These are phyloP conservation scores for Malania oleifera DNA, from an alignment of 164 flowering plant species.

Conservation along the genomic window DNA sequence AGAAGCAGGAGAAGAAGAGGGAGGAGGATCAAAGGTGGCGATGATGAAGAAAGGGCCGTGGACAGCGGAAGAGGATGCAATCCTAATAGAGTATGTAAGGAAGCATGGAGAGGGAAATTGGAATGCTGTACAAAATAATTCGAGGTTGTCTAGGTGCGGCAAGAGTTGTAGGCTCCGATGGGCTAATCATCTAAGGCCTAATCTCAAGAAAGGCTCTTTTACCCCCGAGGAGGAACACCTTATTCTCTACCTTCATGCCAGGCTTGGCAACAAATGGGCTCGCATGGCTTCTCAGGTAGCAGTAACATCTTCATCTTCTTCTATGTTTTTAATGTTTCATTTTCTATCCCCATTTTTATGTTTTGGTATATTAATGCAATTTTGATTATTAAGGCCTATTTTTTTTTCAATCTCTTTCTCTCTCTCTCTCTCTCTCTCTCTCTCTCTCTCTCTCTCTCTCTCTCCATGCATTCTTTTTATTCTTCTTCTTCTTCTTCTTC, in stretches of 20 bases:
- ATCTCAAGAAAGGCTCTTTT: constrained; percentile 68
- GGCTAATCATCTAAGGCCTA: constrained; percentile 84
- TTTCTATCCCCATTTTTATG: too few species aligned
- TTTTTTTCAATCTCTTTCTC: too few species aligned
- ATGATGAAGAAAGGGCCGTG: constrained; percentile 70
- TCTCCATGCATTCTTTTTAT: background rate
- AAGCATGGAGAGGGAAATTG: constrained; percentile 80
- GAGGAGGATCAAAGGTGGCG: constrained; percentile 4
- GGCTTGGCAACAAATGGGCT: constrained; percentile 86
- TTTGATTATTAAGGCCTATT: too few species aligned
- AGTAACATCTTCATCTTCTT: too few species aligned
- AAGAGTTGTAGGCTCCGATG: constrained; percentile 61
- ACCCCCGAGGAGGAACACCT: constrained; percentile 59
- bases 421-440: too few species aligned
- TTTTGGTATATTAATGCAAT: too few species aligned
- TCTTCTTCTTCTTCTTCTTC: background rate
- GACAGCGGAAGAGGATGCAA: constrained; percentile 70
- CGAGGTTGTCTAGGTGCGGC: constrained; percentile 58
- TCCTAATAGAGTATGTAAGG: constrained; percentile 62
- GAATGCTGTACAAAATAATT: constrained; percentile 69
- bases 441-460: background rate
- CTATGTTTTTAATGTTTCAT: background rate
- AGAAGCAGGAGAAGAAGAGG: constrained; percentile 4
- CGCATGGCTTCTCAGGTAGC: constrained; percentile 84
- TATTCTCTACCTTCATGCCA: constrained; percentile 66